Conservation (phyloP, 306 rosid genomes). For the Comarum palustre region DNA sequence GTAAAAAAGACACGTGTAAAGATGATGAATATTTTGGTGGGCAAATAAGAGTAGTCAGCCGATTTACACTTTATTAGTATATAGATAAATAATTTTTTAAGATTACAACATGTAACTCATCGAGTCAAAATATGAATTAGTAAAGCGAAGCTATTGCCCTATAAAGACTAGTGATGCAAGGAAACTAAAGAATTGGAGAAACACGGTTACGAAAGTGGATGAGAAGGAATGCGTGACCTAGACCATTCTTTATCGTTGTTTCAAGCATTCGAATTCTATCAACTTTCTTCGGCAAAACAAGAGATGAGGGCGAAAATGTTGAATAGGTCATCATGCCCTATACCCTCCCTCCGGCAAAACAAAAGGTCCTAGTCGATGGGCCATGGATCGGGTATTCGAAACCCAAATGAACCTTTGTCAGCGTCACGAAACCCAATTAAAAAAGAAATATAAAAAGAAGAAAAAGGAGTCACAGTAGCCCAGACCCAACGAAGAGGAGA, state of each 20-base stretch:
- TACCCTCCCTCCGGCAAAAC: too few species aligned
- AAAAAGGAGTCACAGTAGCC: constrained; percentile 20
- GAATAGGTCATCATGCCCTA: not conserved
- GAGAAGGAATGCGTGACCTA: not conserved
- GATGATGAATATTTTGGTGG: too few species aligned
- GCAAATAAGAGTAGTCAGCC: too few species aligned
- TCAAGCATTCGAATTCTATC: not conserved
- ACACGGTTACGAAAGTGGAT: not conserved
- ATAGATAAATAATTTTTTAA: too few species aligned
- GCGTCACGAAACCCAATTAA: constrained; percentile 18
- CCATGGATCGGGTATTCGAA: not conserved
- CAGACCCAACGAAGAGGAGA: constrained; percentile 17
- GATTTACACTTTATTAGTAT: too few species aligned
- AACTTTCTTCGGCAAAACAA: not conserved
- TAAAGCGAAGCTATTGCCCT: not conserved
- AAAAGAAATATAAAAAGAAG: not conserved
- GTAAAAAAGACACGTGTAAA: too few species aligned
- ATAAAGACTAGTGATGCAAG: not conserved
- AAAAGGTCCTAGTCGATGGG: not conserved
- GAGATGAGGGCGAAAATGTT: not conserved
- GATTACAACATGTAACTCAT: too few species aligned
- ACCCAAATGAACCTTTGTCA: not conserved
- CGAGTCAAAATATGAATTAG: too few species aligned
- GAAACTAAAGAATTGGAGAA: not conserved
- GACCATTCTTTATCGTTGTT: not conserved